Evolutionary conservation across 2,329 filamentous ascomycete genomes (phyloP), one percentile per base, ranked within the genome.

Genomic region (Ceratocystis variospora): DNA sequence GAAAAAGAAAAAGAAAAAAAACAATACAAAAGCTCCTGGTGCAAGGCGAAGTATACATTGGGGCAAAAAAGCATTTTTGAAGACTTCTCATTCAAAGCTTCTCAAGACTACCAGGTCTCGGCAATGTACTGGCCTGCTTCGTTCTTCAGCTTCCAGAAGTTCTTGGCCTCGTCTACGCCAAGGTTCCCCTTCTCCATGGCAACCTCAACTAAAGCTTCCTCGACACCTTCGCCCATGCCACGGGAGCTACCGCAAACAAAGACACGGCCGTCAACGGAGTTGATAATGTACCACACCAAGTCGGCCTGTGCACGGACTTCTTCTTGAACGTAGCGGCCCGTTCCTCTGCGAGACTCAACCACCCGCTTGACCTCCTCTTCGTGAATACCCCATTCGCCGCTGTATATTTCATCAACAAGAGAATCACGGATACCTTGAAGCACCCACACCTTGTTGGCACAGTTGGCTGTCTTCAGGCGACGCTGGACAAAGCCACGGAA

Each of bases 401-500:
- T 90, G 79, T 99, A 99, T 50, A 99, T 86, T 77, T 99, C 94
- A 73, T 99, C 94, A 25, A 97, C 84, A 53, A 96, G 84, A 31
- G 89, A 91, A 77, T 99, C 94, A n/a, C 92, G 88, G 59, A 96
- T 86, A 48, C 92, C 92, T 77, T 96, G 92, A 57, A 96, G 83
- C 59, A 96, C 89, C 92, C 92, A 96, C 72, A 96, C 93, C 78
- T 96, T 96, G 80, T 96, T 96, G 69, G 90, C 91, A 73, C 92
- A 96, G 77, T 95, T 96, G 73, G 92, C 92, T 69, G 91, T 94
- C 81, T 93, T 93, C 67, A 96, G 81, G 12, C 92, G 84, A 68
- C 95, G 90, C 77, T 97, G 89, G 57, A 99, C 95, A 75, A 99
- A 99, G 67, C 94, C 94, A 62, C 94, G 87, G 86, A 99, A 99